Evolutionary conservation across 306 rosid genomes (phyloP).

Genomic region (Dalbergia cochinchinensis): DNA sequence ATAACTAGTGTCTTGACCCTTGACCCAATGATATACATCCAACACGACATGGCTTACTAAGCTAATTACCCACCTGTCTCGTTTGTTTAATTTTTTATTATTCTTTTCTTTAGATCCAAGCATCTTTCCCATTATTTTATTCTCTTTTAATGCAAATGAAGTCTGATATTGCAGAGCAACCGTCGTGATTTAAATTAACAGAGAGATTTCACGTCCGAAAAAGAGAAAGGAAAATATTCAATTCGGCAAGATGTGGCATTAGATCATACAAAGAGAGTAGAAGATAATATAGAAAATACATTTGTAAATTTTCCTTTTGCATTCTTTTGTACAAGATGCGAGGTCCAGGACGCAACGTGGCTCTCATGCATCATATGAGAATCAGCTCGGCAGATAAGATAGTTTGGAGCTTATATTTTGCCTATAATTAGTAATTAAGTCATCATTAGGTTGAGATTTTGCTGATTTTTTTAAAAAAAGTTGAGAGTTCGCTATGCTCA

Average conservation of each 20-base stretch:
- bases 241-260: constrained; percentile 4
- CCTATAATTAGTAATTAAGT: no score
- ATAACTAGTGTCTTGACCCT: not conserved
- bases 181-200: not conserved
- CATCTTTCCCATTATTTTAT: constrained; percentile 19
- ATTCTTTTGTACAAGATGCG: no score
- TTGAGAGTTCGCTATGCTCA: not conserved
- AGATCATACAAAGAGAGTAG: constrained; percentile 3
- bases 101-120: constrained; percentile 28
- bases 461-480: no score
- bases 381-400: not conserved
- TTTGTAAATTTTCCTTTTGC: not conserved
- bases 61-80: not conserved
- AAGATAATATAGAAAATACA: not conserved
- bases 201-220: not conserved
- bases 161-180: not conserved
- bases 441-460: no score
- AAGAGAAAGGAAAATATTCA: not conserved
- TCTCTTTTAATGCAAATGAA: not conserved
- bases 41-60: not conserved
- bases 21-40: not conserved
- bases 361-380: not conserved
- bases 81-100: constrained; percentile 2
- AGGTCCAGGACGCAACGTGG: not conserved
- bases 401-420: no score